Evolutionary conservation across 1,284 basidiomycete genomes (phyloP).

Genomic region (Ganoderma meredithae): DNA sequence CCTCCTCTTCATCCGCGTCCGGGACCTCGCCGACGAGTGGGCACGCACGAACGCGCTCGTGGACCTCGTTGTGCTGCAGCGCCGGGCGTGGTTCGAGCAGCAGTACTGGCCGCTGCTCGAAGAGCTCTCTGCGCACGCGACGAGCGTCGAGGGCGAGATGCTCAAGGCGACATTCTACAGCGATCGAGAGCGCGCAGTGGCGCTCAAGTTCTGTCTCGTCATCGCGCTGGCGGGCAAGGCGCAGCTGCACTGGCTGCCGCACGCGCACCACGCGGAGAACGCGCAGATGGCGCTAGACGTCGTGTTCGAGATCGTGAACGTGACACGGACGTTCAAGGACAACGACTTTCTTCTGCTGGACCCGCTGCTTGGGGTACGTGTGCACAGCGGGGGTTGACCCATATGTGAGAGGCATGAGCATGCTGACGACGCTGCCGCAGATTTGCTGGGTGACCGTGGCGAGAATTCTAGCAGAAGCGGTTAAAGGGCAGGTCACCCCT

Average conservation of each 20-base stretch:
- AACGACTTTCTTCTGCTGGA: slow-evolving; percentile 35
- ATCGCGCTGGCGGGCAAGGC: slow-evolving; percentile 35
- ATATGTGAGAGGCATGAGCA: too few species aligned
- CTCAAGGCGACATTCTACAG: slow-evolving; percentile 34
- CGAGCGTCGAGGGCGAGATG: slow-evolving; percentile 33
- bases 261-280: slow-evolving; percentile 31
- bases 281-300: slow-evolving; percentile 31
- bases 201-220: slow-evolving; percentile 36
- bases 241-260: slow-evolving; percentile 36
- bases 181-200: slow-evolving; percentile 31
- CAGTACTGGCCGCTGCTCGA: slow-evolving; percentile 39
- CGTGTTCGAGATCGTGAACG: slow-evolving; percentile 34
- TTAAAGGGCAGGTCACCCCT: slow-evolving; percentile 9
- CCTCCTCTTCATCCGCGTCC: slow-evolving; percentile 23
- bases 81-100: slow-evolving; percentile 34
- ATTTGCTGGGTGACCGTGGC: slow-evolving; percentile 31
- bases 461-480: slow-evolving; percentile 26
- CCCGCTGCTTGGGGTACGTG: slow-evolving; percentile 36
- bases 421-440: slow-evolving; percentile 16
- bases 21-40: slow-evolving; percentile 25
- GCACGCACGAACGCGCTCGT: slow-evolving; percentile 17
- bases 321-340: slow-evolving; percentile 36
- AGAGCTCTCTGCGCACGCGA: slow-evolving; percentile 34
- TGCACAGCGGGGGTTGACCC: too few species aligned
- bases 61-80: slow-evolving; percentile 23